Conservation (phyloP, 2,329 filamentous ascomycete species). For the Talaromyces sp. region DNA sequence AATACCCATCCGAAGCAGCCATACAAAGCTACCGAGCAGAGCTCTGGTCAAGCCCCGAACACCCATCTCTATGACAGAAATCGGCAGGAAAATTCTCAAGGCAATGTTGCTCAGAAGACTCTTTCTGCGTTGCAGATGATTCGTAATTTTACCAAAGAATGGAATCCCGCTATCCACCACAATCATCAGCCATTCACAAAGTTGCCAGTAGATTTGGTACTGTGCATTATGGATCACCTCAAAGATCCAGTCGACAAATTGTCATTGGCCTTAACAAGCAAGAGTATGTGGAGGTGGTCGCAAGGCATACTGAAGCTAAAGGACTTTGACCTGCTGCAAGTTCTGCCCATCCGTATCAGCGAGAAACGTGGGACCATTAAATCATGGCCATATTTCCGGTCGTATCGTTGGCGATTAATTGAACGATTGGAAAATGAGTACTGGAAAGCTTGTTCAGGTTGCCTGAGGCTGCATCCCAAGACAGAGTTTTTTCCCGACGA, state of each 20-base stretch:
- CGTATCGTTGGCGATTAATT: background rate
- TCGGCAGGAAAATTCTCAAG: background rate
- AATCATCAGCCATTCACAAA: background rate
- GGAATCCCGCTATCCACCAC: background rate
- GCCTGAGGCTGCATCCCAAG: slow-evolving; percentile 9
- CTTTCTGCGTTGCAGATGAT: background rate
- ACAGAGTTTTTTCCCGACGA: background rate
- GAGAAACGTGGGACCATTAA: background rate
- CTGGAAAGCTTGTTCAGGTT: slow-evolving; percentile 16
- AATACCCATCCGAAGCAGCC: no score
- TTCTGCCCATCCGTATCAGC: slow-evolving; percentile 1
- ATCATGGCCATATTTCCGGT: background rate
- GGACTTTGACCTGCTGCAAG: background rate
- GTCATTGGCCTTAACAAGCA: background rate
- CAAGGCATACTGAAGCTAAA: background rate
- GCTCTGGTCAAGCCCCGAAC: background rate
- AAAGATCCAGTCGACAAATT: background rate
- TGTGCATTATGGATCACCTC: slow-evolving; percentile 5
- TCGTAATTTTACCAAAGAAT: background rate
- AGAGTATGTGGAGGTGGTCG: background rate
- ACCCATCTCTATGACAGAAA: background rate
- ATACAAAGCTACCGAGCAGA: background rate
- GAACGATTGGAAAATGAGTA: slow-evolving; percentile 5
- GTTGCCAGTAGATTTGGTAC: slow-evolving; percentile 7
- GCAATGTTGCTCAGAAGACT: background rate